Evolutionary conservation across 768 basidiomycete genomes (phyloP), one percentile per base, ranked within the genome.

Genomic region (Russula lepida): DNA sequence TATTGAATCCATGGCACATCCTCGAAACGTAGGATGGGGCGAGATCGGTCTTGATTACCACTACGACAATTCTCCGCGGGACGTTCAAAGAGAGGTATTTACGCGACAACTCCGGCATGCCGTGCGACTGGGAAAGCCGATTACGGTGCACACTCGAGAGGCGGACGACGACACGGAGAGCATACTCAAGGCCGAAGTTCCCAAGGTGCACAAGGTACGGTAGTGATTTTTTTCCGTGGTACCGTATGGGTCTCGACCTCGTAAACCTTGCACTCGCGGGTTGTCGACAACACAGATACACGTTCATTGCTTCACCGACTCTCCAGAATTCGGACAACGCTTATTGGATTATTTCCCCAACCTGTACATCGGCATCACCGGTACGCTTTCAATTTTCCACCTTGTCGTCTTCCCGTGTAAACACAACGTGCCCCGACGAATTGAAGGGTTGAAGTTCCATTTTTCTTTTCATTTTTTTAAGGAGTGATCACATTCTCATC

Each of bases 41-140:
- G 92, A 95, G 68, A 92, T 92, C 58, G 90, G 92, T 0, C 79
- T 91, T 13, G 91, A 93, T 63, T 92, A 89, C 66, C 88, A 92
- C 70, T 90, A 92, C 71, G 83, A 89, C 71, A 79, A 83, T 63
- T 88, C 89, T 0, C 88, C 89, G 0, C 81, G 85, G 11, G 78
- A 81, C 0, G 67, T 84, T 1, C 92, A 94, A 67, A 83, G 79
- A 56, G 73, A 73, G 0, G 82, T 91, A 12, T 85, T 94, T 53
- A 70, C 73, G 1, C 76, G 85, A 9, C 92, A 94, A 70, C 79
- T 93, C 6, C 75, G 76, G 17, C 79, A 79, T 1, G 90, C 91
- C 0, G 79, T 93, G 6, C 72, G 74, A 19, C 77, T 90, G 1
- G 77, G 79, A 3, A 94, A 94, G 68, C 84, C 92, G 0, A 74